Evolutionary conservation across 2,329 filamentous ascomycete species (phyloP), one percentile per base, ranked within the genome.

Genomic region (Xylaria arbuscula): DNA sequence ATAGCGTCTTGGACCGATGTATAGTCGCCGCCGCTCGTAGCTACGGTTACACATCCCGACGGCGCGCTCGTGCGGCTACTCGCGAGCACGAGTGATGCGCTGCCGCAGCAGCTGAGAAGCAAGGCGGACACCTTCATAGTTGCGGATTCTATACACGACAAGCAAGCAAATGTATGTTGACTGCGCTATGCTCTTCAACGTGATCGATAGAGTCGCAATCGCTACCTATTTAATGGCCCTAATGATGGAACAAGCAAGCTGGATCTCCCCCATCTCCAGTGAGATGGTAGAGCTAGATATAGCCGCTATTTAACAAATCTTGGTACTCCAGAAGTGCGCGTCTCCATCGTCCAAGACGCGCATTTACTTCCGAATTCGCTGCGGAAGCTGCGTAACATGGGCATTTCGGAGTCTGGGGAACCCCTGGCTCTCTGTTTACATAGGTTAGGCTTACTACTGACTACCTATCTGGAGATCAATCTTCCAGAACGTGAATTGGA

Each of bases 1-100:
- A 91, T 84, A 9, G 89, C 89, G 19, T 83, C 78, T 74, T 89
- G 86, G 50, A 90, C 80, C 15, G 73, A 78, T 62, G 75, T 74
- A 68, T 78, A 81, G 38, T 72, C 73, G 51, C 80, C 67, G 76
- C 85, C 73, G 40, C 75, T 77, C 73, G 79, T 80, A 22, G 78
- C 78, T 0, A 88, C 87, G 2, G 83, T 80, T 3, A 88, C 78
- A 59, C 86, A 86, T 32, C 86, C 86, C 2, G 80, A 73, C 2
- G 87, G 87, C 0, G 80, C 75, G 8, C 74, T 76, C 11, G 79
- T 81, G 22, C 80, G 79, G 61, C 76, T 75, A 0, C 73, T 77
- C 5, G 79, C 80, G 22, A 71, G 64, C 42, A 38, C 70, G 22
- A 68, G 53, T 13, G 66, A 61, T 34, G 69, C 68, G 51, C 70